A percentile compares a stretch with the other conserved stretches of the same genome.
phyloP scores from a whole-genome alignment of 495 filamentous ascomycete species.

The Aspergillus sclerotiicarbonarius region DNA sequence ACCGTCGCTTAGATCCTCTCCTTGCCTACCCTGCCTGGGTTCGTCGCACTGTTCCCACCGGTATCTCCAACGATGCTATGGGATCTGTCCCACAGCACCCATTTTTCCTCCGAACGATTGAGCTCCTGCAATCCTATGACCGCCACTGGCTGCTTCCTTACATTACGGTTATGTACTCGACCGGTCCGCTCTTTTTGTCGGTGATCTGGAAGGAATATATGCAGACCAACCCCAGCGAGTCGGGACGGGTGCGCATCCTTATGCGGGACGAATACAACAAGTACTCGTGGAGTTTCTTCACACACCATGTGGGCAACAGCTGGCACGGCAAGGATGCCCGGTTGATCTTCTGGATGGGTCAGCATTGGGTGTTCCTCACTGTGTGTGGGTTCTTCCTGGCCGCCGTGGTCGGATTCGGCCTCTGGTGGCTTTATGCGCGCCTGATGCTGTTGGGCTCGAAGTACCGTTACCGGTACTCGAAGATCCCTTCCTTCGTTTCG shows the following conservation, averaged over 20 bases:
- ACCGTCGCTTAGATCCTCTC: slow-evolving; percentile 75
- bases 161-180: slow-evolving; percentile 85
- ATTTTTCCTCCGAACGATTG: slow-evolving; percentile 75
- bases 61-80: slow-evolving; percentile 89
- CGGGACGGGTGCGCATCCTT: slow-evolving; percentile 51
- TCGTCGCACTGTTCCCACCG: slow-evolving; percentile 74
- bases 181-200: slow-evolving; percentile 79
- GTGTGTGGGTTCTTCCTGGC: slow-evolving; percentile 60
- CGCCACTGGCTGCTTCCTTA: slow-evolving; percentile 79
- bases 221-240: slow-evolving; percentile 36
- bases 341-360: slow-evolving; percentile 77
- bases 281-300: slow-evolving; percentile 75
- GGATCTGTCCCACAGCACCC: slow-evolving; percentile 76
- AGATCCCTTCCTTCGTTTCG: slow-evolving; percentile 30
- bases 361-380: slow-evolving; percentile 72
- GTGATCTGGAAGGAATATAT: slow-evolving; percentile 83
- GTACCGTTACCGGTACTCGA: slow-evolving; percentile 45
- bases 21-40: slow-evolving; percentile 81
- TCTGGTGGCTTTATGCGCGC: slow-evolving; percentile 57
- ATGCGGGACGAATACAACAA: slow-evolving; percentile 69
- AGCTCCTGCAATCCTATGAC: slow-evolving; percentile 67
- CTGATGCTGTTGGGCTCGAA: slow-evolving; percentile 45
- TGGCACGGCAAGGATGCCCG: slow-evolving; percentile 76
- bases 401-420: slow-evolving; percentile 51
- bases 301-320: slow-evolving; percentile 68